Conservation (phyloP, 2,329 filamentous ascomycete genomes). For the Penicillium sp. region DNA sequence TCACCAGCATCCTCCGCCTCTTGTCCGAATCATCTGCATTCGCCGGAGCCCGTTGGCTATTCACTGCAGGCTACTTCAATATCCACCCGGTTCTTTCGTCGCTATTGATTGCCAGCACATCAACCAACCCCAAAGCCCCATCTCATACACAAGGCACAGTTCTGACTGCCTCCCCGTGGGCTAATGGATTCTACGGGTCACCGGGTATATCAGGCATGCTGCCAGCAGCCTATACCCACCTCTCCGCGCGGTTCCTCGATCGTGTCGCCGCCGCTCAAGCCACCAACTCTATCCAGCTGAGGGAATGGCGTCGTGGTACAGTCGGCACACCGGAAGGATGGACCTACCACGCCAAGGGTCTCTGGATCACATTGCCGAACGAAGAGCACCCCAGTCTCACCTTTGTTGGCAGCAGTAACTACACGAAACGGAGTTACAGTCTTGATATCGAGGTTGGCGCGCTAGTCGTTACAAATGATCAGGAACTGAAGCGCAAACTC, state of each 20-base stretch:
- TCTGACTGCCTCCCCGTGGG: slow-evolving; percentile 87
- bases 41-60: slow-evolving; percentile 79
- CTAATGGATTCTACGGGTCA: slow-evolving; percentile 92
- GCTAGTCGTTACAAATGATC: slow-evolving; percentile 77
- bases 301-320: slow-evolving; percentile 84
- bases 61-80: slow-evolving; percentile 98
- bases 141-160: slow-evolving; percentile 67
- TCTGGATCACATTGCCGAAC: slow-evolving; percentile 73
- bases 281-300: slow-evolving; percentile 65
- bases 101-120: slow-evolving; percentile 71
- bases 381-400: slow-evolving; percentile 71
- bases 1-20: slow-evolving; percentile 71
- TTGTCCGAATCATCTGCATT: slow-evolving; percentile 64
- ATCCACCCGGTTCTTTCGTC: slow-evolving; percentile 81
- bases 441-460: slow-evolving; percentile 90
- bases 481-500: slow-evolving; percentile 69
- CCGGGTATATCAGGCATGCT: slow-evolving; percentile 86
- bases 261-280: slow-evolving; percentile 56
- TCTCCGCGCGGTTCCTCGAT: slow-evolving; percentile 78
- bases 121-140: slow-evolving; percentile 29
- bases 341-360: slow-evolving; percentile 97
- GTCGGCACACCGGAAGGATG: slow-evolving; percentile 81
- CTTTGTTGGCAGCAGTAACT: slow-evolving; percentile 89
- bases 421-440: slow-evolving; percentile 89
- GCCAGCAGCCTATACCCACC: slow-evolving; percentile 86